Base-by-base conservation (phyloP, 1,284 basidiomycete species). In the Volvariella volvacea region DNA sequence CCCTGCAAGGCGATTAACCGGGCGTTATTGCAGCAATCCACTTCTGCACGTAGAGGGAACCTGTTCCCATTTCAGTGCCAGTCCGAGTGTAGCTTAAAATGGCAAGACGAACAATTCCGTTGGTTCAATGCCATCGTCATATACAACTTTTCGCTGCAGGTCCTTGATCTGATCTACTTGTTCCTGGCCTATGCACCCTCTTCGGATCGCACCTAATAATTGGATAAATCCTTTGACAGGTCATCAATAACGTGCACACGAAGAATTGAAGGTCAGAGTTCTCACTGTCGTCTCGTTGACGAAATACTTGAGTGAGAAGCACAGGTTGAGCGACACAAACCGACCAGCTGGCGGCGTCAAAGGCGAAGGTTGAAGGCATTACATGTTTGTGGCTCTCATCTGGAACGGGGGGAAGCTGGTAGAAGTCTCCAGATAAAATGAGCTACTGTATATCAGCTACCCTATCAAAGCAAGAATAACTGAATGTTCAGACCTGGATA, bases 161-260 rank as follows among this genome's bases (percentile, higher is more conserved):
- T 60, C 46, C 44, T 85, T 76, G 0, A 85, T 86, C 3, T 65
- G 59, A 4, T 61, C 50, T 9, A 31, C 30, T 9, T 31, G 9
- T n/a, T 31, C 30, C n/a, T 9, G 9, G 4, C 77, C 68, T 44
- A 94, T 64, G n/a, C 59, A 61, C 2, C 92, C 92, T 50, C 87
- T 89, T 17, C 92, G 80, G 89, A 95, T 92, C 56, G 91, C 87
- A 60, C 92, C 94, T 39, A 96, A 72, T 83, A 95, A 91, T 58
- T 87, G 73, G 45, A 93, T 78, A 59, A 96, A 94, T 16, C 73
- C 90, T 92, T 53, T 17, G 41, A n/a, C 33, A 14, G 10, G 44
- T 31, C 45, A 42, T 22, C 4, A 45, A n/a, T n/a, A n/a, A n/a
- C n/a, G n/a, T n/a, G n/a, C n/a, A n/a, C n/a, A 31, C n/a, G 30